Conservation (phyloP, 2,329 filamentous ascomycete species). For the Fusarium longipes region DNA sequence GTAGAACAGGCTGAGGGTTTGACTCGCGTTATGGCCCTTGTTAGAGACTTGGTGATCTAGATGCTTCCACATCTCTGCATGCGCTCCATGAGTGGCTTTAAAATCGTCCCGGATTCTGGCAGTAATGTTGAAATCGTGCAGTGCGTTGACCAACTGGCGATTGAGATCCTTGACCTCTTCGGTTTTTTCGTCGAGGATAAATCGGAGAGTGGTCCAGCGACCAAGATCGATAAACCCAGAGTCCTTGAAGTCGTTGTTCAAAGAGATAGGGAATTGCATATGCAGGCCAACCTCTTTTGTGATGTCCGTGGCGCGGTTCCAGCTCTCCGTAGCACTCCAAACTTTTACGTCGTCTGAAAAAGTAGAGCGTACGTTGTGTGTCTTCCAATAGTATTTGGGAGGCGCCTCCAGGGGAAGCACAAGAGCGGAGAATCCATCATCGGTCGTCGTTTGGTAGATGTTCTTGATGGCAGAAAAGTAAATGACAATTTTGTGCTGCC, state of each 20-base stretch:
- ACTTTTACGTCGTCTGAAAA: slow-evolving; percentile 47
- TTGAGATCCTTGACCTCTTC: slow-evolving; percentile 51
- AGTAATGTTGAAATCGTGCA: slow-evolving; percentile 79
- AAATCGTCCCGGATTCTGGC: slow-evolving; percentile 59
- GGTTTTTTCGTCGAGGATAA: slow-evolving; percentile 53
- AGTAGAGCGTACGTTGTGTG: slow-evolving; percentile 47
- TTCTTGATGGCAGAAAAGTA: slow-evolving; percentile 60
- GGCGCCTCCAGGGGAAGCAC: slow-evolving; percentile 62
- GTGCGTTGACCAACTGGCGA: slow-evolving; percentile 59
- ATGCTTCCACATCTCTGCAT: slow-evolving; percentile 48
- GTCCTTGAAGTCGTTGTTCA: slow-evolving; percentile 52
- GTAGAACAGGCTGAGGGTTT: slow-evolving; percentile 43
- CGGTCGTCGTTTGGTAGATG: slow-evolving; percentile 50
- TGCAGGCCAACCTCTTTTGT: slow-evolving; percentile 50
- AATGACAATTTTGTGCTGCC: slow-evolving; percentile 57
- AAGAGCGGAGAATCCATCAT: slow-evolving; percentile 52
- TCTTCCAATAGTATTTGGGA: slow-evolving; percentile 59
- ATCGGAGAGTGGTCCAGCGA: slow-evolving; percentile 66
- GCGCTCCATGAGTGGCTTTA: slow-evolving; percentile 46
- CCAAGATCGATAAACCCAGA: slow-evolving; percentile 62
- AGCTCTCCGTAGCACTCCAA: slow-evolving; percentile 59
- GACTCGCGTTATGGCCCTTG: slow-evolving; percentile 42
- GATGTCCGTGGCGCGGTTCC: slow-evolving; percentile 63
- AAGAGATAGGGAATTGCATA: slow-evolving; percentile 52
- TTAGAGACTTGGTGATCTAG: slow-evolving; percentile 44